Conservation (phyloP, 1,139 yeast genomes). For the Blastobotrys malaysiensis region DNA sequence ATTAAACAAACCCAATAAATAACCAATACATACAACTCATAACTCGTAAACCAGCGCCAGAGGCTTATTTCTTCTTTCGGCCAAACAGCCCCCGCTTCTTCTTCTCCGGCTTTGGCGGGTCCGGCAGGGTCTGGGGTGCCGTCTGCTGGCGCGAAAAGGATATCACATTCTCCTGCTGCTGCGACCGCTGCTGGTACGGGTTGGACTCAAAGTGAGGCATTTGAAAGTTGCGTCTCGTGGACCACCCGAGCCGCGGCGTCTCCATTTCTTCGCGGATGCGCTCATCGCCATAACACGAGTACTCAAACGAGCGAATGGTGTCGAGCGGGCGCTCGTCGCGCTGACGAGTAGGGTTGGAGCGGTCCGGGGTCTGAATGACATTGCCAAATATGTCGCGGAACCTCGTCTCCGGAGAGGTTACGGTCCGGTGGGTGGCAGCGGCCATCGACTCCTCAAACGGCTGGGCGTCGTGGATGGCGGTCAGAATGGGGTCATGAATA, state of each 20-base stretch:
- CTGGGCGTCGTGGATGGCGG: constrained; percentile 91
- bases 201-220: constrained; percentile 36
- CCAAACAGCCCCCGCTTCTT: constrained; percentile 75
- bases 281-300: constrained; percentile 83
- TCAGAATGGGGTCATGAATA: constrained; percentile 81
- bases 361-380: constrained; percentile 67
- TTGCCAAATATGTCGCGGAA: constrained; percentile 81
- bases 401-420: constrained; percentile 39
- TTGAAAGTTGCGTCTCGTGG: constrained; percentile 55
- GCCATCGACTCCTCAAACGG: constrained; percentile 76
- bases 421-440: constrained; percentile 36
- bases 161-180: constrained; percentile 24
- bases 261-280: constrained; percentile 75
- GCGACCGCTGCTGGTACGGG: constrained; percentile 30
- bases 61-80: constrained; percentile 45
- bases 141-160: constrained; percentile 22
- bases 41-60: not conserved
- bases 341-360: constrained; percentile 85
- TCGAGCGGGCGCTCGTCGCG: constrained; percentile 95
- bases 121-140: constrained; percentile 1
- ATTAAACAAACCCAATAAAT: constrained; percentile 2
- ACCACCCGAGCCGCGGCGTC: constrained; percentile 72
- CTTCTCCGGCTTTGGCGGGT: constrained; percentile 33
- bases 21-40: constrained; percentile 1
- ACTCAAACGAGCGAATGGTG: constrained; percentile 88